Conservation (phyloP, 1,284 basidiomycete species). For the Sanghuangporus sanghuang region DNA sequence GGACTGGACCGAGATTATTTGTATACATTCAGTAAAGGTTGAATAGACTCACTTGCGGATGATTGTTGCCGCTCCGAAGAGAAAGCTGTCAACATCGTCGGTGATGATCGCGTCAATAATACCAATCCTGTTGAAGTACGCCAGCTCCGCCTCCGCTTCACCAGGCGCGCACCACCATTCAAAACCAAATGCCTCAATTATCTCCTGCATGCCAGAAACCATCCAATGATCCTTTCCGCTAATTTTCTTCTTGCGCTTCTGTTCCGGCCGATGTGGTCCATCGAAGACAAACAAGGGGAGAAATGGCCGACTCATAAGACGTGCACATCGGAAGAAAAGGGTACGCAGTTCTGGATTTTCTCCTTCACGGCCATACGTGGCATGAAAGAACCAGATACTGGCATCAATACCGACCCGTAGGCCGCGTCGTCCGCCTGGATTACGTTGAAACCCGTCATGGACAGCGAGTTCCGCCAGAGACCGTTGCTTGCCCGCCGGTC, state of each 20-base stretch:
- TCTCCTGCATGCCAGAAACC: conserved; percentile 65
- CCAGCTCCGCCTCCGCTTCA: conserved; percentile 95
- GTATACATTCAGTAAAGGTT: neutral
- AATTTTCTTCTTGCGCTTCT: conserved; percentile 78
- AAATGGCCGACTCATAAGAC: conserved; percentile 73
- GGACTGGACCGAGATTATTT: conserved; percentile 40
- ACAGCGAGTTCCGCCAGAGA: conserved; percentile 68
- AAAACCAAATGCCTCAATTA: conserved; percentile 86
- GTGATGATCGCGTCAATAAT: conserved; percentile 87
- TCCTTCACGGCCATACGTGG: conserved; percentile 66
- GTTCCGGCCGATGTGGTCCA: conserved; percentile 75
- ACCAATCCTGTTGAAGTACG: conserved; percentile 76
- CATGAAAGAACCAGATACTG: conserved; percentile 80
- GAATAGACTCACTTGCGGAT: conserved; percentile 60
- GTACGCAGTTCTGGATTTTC: conserved; percentile 76
- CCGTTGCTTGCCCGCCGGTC: conserved; percentile 54
- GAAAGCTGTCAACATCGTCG: conserved; percentile 89
- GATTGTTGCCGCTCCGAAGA: conserved; percentile 83
- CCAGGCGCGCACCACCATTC: conserved; percentile 87
- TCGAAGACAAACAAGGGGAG: conserved; percentile 94
- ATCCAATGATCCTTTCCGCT: conserved; percentile 59
- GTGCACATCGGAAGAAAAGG: conserved; percentile 70
- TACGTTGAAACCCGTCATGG: conserved; percentile 63
- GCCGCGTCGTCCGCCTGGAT: conserved; percentile 51
- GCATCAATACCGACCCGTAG: conserved; percentile 75